Conservation (phyloP, 225 moss, liverwort and hornwort species). For the Straminergon stramineum region DNA sequence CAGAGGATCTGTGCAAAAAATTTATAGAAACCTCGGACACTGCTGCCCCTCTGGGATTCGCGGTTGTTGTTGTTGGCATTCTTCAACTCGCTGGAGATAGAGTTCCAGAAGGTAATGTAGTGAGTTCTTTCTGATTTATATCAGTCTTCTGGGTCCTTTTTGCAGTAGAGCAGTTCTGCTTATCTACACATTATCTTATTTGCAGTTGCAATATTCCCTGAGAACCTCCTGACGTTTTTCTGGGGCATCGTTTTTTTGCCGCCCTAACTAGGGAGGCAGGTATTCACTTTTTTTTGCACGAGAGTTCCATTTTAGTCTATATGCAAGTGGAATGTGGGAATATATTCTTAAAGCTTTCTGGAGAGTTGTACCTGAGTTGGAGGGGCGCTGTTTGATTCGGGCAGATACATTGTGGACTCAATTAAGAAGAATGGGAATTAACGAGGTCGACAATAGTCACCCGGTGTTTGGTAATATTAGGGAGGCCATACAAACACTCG, state of each 20-base stretch:
- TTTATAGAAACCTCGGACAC: constrained; percentile 55
- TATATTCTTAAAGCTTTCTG: not conserved
- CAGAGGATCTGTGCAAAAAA: constrained; percentile 46
- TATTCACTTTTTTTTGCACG: not conserved
- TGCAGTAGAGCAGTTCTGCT: not conserved
- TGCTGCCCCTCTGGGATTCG: constrained; percentile 50
- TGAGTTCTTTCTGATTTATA: not conserved
- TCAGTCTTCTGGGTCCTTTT: not conserved
- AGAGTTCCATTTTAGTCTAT: not conserved
- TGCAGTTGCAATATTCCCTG: not conserved
- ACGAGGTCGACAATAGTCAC: constrained; percentile 60
- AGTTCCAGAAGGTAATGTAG: constrained; percentile 69
- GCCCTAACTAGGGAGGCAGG: not conserved
- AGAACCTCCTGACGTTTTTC: not conserved
- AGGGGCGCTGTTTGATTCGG: not conserved
- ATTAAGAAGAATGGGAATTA: constrained; percentile 44
- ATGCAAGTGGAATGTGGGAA: not conserved
- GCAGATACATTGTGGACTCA: constrained; percentile 71
- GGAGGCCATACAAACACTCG: constrained; percentile 49
- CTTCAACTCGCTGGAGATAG: constrained; percentile 80
- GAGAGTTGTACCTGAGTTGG: not conserved
- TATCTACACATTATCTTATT: not conserved
- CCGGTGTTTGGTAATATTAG: constrained; percentile 76
- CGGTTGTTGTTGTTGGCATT: constrained; percentile 69
- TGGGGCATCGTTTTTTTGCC: not conserved